phyloP scores from a whole-genome alignment of 2,329 filamentous ascomycete genomes.

The Ophiocordyceps camponoti-rufipedis region DNA sequence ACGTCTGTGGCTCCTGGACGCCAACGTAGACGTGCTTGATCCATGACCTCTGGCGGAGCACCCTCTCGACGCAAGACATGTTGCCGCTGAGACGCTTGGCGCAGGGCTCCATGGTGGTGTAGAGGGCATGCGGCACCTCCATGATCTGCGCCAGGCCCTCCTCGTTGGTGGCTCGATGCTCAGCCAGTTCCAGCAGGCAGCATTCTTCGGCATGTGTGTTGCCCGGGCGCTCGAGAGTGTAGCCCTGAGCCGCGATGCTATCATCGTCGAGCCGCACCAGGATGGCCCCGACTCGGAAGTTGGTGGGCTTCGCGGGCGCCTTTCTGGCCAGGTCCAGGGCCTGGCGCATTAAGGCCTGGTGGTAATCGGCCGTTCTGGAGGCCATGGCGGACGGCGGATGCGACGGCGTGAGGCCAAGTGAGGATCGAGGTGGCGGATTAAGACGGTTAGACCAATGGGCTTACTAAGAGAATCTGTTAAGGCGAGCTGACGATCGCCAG shows the following conservation, averaged over 20 bases:
- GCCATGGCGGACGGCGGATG: constrained; percentile 6
- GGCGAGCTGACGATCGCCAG: neutral
- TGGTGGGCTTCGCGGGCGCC: constrained; percentile 74
- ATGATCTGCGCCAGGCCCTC: constrained; percentile 29
- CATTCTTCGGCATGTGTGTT: constrained; percentile 97
- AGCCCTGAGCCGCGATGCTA: constrained; percentile 58
- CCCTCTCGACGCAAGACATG: constrained; percentile 58
- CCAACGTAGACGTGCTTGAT: constrained; percentile 74
- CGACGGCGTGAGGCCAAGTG: neutral
- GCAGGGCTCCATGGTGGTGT: constrained; percentile 88
- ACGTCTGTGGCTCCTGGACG: constrained; percentile 75
- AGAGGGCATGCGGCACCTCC: constrained; percentile 32
- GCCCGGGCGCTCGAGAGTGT: constrained; percentile 74
- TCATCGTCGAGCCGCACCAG: constrained; percentile 36
- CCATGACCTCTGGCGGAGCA: constrained; percentile 41
- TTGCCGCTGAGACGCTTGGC: constrained; percentile 58
- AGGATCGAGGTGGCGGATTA: neutral
- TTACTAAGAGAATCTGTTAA: neutral
- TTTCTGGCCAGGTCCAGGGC: constrained; percentile 60
- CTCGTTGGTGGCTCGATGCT: constrained; percentile 28
- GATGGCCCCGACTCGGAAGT: constrained; percentile 91
- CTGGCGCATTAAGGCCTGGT: constrained; percentile 40
- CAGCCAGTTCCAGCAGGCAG: constrained; percentile 58
- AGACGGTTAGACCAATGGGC: neutral
- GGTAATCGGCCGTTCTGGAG: constrained; percentile 16